phyloP scores from a whole-genome alignment of 192 early-diverging fungal genomes.

The Coemansia asiatica region DNA sequence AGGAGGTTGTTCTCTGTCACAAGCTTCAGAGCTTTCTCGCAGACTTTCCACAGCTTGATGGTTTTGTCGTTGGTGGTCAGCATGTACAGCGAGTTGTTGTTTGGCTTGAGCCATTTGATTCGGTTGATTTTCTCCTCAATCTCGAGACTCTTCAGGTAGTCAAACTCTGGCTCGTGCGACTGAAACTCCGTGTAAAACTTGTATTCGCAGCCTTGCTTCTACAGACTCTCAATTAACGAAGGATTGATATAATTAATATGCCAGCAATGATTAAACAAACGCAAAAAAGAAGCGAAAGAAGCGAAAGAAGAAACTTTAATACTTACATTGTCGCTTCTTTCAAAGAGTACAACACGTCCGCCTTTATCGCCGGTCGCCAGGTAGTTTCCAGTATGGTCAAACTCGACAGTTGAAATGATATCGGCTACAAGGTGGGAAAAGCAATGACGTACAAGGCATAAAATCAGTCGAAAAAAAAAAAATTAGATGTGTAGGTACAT shows the following conservation, averaged over 20 bases:
- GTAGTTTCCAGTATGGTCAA: slow-evolving; percentile 95
- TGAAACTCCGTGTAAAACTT: slow-evolving; percentile 99
- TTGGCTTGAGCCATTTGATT: slow-evolving; percentile 96
- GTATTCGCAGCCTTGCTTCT: slow-evolving; percentile 99
- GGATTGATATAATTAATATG: background rate
- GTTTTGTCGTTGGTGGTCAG: slow-evolving; percentile 99
- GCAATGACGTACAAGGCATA: too few species aligned
- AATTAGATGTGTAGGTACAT: too few species aligned
- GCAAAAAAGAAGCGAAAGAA: background rate
- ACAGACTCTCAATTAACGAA: slow-evolving; percentile 11
- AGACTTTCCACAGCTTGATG: slow-evolving; percentile 99
- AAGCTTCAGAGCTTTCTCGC: slow-evolving; percentile 95
- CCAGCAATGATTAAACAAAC: background rate
- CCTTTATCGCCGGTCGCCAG: slow-evolving; percentile 98
- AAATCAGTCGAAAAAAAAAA: too few species aligned
- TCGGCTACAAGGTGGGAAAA: slow-evolving; percentile 81
- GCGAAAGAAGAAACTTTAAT: background rate
- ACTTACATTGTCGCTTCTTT: slow-evolving; percentile 94
- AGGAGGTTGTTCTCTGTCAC: slow-evolving; percentile 89
- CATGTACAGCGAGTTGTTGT: slow-evolving; percentile 95
- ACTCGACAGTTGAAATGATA: slow-evolving; percentile 98
- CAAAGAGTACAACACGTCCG: slow-evolving; percentile 97
- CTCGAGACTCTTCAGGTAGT: slow-evolving; percentile 98
- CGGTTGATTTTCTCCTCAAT: slow-evolving; percentile 99
- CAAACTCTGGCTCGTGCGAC: slow-evolving; percentile 99